Base-by-base conservation (phyloP, 495 filamentous ascomycete genomes). In the Thozetella sp. region DNA sequence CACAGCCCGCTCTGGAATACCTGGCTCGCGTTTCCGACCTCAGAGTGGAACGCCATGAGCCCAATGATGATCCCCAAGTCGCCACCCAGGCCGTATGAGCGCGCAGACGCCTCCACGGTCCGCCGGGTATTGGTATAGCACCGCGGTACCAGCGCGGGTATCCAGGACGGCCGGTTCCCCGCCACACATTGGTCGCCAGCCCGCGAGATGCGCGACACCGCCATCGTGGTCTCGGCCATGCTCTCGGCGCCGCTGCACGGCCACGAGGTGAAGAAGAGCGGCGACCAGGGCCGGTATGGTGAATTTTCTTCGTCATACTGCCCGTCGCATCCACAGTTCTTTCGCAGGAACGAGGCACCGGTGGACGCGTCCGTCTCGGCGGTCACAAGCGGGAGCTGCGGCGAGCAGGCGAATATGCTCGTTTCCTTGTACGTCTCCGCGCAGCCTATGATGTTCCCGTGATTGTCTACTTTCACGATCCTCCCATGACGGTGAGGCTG, bases 401-500 rank as follows among this genome's bases (percentile, higher is more conserved):
- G 40, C n/a, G 66, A 73, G 59, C 73, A 74, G 22, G 72, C 59
- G 45, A 74, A 73, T 3, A 74, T 57, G 24, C 65, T 68, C 11
- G 62, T 55, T 4, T 54, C 34, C 3, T 43, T 56, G 66, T 69
- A 64, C 22, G 27, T 30, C 2, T 22, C 40, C 0, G 58, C 52
- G 20, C 30, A 54, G 1, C 57, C 57, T 3, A 53, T 12, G 26
- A 34, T 24, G 13, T 11, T 6, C 20, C 17, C 24, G 2, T 20
- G 57, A 13, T 58, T 46, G 43, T 60, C 19, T 20, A 19, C n/a
- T 3, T 26, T 17, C 12, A 52, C 43, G 34, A 73, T 67, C 22
- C 26, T 12, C 20, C 72, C 26, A 1, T 2, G 19, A 25, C n/a
- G 9, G 2, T 27, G 24, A 11, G 50, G 17, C 22, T 1, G n/a